Conservation (phyloP, 1,284 basidiomycete species). For the Pholiota adiposa region DNA sequence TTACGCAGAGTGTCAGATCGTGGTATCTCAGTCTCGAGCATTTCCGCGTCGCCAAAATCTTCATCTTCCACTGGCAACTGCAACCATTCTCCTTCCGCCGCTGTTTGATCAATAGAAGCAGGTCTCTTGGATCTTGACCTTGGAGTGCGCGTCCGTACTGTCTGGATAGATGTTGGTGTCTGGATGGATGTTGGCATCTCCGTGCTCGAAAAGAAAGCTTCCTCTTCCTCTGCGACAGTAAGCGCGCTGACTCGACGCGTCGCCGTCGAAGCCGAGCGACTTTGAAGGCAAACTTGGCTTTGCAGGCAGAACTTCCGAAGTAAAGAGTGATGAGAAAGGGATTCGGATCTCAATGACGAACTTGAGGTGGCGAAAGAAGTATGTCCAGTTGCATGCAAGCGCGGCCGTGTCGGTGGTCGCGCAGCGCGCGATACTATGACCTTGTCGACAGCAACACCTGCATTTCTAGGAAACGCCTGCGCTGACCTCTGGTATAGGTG, state of each 20-base stretch:
- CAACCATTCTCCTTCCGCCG: conserved; percentile 24
- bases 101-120: conserved; percentile 11
- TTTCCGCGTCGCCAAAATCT: not conserved
- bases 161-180: not conserved
- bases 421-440: conserved; percentile 5
- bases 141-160: not conserved
- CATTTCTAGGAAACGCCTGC: conserved; percentile 15
- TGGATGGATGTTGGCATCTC: not conserved
- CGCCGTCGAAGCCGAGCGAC: conserved; percentile 1
- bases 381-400: not conserved
- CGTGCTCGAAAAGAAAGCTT: not conserved
- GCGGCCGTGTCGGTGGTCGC: conserved; percentile 5
- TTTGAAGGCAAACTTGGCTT: not conserved
- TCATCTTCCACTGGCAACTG: conserved; percentile 16
- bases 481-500: conserved; percentile 8
- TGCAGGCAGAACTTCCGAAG: not conserved
- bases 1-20: not conserved
- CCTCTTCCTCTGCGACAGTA: conserved; percentile 1
- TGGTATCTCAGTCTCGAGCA: not conserved
- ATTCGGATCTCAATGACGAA: not conserved
- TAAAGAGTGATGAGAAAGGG: not conserved
- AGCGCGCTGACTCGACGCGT: conserved; percentile 6
- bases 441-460: not conserved
- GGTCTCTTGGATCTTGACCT: not conserved
- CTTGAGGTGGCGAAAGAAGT: not conserved